Evolutionary conservation across 345 rosid species (phyloP).

Genomic region (Theobroma cacao): DNA sequence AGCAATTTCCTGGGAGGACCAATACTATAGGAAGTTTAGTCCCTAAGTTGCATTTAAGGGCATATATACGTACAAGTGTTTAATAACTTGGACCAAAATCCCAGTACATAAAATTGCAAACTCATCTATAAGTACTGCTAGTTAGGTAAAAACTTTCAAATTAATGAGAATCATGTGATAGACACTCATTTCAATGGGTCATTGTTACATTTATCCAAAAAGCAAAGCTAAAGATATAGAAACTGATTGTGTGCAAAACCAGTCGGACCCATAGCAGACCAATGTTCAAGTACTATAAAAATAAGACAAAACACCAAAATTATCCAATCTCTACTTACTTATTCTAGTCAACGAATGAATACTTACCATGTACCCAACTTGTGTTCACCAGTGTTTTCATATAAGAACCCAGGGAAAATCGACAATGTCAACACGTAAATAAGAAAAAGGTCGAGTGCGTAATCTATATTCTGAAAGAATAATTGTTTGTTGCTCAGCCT

Average conservation of each 20-base stretch:
- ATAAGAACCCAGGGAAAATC: conserved; percentile 84
- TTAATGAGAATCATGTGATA: background rate
- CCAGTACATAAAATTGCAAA: background rate
- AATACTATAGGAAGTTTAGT: background rate
- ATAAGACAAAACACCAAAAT: background rate
- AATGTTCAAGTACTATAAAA: background rate
- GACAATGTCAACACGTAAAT: conserved; percentile 69
- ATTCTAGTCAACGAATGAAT: background rate
- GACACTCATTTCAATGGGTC: background rate
- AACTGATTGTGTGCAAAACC: background rate
- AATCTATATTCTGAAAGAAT: conserved; percentile 59
- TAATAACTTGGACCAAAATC: background rate
- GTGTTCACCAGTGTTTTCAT: conserved; percentile 74
- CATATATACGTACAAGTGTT: background rate
- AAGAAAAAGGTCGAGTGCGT: conserved; percentile 54
- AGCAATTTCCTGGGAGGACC: background rate
- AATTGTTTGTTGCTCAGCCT: conserved; percentile 61
- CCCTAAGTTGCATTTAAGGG: background rate
- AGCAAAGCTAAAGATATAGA: background rate
- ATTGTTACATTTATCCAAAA: background rate
- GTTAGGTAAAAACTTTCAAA: too few relatives aligned
- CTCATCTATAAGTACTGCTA: too few relatives aligned
- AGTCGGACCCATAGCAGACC: background rate
- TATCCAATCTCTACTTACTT: background rate
- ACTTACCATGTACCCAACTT: conserved; percentile 55